Conservation (phyloP, 164 flowering plant genomes). For the Stephania cephalantha region DNA sequence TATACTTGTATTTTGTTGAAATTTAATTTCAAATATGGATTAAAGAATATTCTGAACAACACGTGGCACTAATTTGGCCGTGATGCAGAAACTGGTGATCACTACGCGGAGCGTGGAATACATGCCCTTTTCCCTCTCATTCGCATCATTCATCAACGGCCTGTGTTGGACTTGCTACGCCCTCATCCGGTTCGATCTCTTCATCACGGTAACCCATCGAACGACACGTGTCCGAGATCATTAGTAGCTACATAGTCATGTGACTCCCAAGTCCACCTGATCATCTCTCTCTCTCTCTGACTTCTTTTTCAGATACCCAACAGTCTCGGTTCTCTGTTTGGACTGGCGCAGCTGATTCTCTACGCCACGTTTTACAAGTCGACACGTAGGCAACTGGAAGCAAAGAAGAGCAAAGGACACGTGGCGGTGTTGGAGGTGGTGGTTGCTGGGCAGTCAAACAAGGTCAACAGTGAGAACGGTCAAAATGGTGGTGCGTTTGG, state of each 20-base stretch:
- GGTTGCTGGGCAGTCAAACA: conserved; percentile 20
- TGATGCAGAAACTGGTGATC: conserved; percentile 63
- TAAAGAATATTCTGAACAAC: not conserved
- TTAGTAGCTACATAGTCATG: not conserved
- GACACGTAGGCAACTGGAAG: conserved; percentile 46
- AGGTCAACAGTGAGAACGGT: conserved; percentile 8
- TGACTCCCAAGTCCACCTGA: not conserved
- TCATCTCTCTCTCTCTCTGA: not conserved
- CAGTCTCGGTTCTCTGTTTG: conserved; percentile 50
- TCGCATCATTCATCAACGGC: conserved; percentile 53
- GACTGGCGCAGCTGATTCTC: conserved; percentile 50
- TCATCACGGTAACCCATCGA: conserved; percentile 29
- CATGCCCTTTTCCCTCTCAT: conserved; percentile 64
- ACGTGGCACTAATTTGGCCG: not conserved
- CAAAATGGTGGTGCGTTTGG: not conserved
- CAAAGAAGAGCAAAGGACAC: conserved; percentile 35
- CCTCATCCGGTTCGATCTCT: conserved; percentile 59
- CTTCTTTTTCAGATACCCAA: conserved; percentile 50
- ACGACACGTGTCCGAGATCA: not conserved
- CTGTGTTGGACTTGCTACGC: conserved; percentile 61
- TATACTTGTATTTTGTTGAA: too few species aligned
- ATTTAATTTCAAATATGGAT: too few species aligned
- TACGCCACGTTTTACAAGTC: conserved; percentile 70
- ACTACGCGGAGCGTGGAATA: conserved; percentile 67
- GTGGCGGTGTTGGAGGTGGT: conserved; percentile 36